Percentiles rank a stretch among this genome's conserved stretches.
These are phyloP conservation scores for Cutaneotrichosporon curvatum DNA, from an alignment of 1,284 basidiomycete species.

Conservation along the genomic window DNA sequence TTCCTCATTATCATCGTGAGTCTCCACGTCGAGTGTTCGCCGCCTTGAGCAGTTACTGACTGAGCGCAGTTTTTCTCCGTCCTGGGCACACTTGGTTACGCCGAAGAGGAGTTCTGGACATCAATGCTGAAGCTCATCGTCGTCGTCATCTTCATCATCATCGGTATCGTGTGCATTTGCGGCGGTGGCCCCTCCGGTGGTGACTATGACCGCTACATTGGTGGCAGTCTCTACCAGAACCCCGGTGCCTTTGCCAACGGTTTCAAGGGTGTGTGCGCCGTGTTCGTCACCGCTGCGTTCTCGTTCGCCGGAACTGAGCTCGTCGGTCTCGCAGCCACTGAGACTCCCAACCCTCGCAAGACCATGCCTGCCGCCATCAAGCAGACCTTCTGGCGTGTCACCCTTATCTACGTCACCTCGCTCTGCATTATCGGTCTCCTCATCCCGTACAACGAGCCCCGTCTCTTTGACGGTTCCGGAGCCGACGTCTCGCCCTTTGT, in stretches of 20 bases:
- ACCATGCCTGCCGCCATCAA: slow-evolving; percentile 17
- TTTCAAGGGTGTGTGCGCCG: slow-evolving; percentile 47
- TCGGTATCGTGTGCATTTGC: slow-evolving; percentile 33
- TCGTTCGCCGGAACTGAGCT: slow-evolving; percentile 56
- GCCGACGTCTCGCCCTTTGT: slow-evolving; percentile 52
- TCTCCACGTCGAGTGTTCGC: background rate
- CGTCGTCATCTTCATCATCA: slow-evolving; percentile 44
- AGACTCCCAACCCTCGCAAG: slow-evolving; percentile 31
- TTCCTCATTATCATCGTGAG: slow-evolving; percentile 29
- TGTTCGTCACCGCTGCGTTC: slow-evolving; percentile 58
- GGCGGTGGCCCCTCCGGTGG: slow-evolving; percentile 40
- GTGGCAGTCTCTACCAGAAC: slow-evolving; percentile 34
- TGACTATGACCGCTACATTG: slow-evolving; percentile 32
- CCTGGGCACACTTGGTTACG: slow-evolving; percentile 39
- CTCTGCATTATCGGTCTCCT: slow-evolving; percentile 50
- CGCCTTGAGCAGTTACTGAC: background rate
- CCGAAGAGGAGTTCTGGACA: slow-evolving; percentile 46
- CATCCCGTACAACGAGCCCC: slow-evolving; percentile 42
- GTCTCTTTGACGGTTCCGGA: slow-evolving; percentile 42
- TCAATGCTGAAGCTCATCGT: slow-evolving; percentile 43
- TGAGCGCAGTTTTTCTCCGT: slow-evolving; percentile 9
- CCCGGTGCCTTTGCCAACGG: slow-evolving; percentile 48
- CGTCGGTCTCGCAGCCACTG: slow-evolving; percentile 8
- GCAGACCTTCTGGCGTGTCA: slow-evolving; percentile 53
- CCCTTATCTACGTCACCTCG: slow-evolving; percentile 51